Base-by-base conservation (phyloP, 108 stramenopile species). In the Craspedostauros australis region DNA sequence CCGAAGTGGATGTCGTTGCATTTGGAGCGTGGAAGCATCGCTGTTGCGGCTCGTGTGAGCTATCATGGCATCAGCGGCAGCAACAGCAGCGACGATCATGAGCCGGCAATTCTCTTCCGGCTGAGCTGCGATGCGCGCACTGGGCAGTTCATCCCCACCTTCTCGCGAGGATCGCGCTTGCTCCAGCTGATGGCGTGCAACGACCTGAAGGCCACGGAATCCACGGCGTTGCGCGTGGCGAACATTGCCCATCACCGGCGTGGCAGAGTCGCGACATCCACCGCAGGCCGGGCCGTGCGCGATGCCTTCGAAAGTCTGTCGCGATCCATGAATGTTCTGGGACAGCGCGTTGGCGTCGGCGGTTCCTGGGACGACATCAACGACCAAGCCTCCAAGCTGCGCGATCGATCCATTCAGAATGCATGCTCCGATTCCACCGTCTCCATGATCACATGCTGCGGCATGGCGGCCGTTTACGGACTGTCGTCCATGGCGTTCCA, bases 291-390 rank as follows among this genome's bases (percentile, higher is more conserved):
- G 12, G 37, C 55, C 8, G 85, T 87, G 9, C 73, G 84, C 9
- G 87, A 89, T 50, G 73, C 81, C 26, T 87, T 93, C 61, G 80
- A 84, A 43, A 80, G 75, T 2, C 47, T 93, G n/a, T 46, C 68
- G 14, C 66, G 91, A 55, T 79, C 91, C 3, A 82, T 88, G 68
- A 82, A 88, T 70, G 60, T 86, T n/a, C 50, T 93, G 27, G 91
- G 91, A 28, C 64, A 79, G 36, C 77, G 80, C 24, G 77, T 75
- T 36, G 91, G 91, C 25, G 85, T 93, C 21, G 91, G 91, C 21
- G 84, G 84, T 16, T 52, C 57, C 3, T 93, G 91, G 91, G 77
- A 93, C 53, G 54, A 57, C n/a, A 83, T 89, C 72, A 45, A 31
- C 11, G 57, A 63, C 20, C 39, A 57, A 42, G 76, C 82, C 22